A percentile compares a stretch with the other conserved stretches of the same genome.
phyloP scores from a whole-genome alignment of 495 filamentous ascomycete species.

The Podospora comata region DNA sequence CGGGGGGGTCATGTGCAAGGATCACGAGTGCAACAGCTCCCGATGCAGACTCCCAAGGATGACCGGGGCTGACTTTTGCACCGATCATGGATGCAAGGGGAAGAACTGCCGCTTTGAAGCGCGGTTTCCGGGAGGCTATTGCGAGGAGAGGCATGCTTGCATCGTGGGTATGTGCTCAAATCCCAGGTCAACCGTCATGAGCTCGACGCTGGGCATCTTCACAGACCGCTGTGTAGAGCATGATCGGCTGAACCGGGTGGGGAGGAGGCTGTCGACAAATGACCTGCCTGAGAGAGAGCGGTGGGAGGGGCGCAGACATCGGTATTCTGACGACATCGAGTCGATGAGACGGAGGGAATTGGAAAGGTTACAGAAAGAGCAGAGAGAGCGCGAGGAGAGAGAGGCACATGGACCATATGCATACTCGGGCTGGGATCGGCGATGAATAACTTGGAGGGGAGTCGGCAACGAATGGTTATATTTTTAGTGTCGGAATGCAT shows the following conservation, averaged over 20 bases:
- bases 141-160: slow-evolving; percentile 18
- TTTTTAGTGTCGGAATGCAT: neutral
- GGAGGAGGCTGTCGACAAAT: slow-evolving; percentile 10
- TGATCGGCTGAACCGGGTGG: neutral
- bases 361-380: slow-evolving; percentile 9
- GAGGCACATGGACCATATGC: slow-evolving; percentile 7
- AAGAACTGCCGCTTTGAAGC: slow-evolving; percentile 9
- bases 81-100: slow-evolving; percentile 7
- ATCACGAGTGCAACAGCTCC: slow-evolving; percentile 4
- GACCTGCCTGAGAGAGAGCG: neutral
- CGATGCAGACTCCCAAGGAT: neutral
- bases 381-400: slow-evolving; percentile 10
- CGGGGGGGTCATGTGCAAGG: neutral
- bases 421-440: slow-evolving; percentile 8
- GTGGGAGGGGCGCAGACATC: slow-evolving; percentile 8
- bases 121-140: slow-evolving; percentile 7
- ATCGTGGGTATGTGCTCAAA: slow-evolving; percentile 6
- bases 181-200: slow-evolving; percentile 6
- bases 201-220: neutral
- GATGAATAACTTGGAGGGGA: too few relatives aligned
- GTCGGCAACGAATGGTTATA: too few relatives aligned
- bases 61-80: slow-evolving; percentile 13
- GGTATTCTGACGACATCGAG: slow-evolving; percentile 20
- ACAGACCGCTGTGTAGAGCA: slow-evolving; percentile 14
- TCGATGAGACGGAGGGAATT: slow-evolving; percentile 12